phyloP scores from a whole-genome alignment of 768 basidiomycete species.

The Lentinus tigrinus region DNA sequence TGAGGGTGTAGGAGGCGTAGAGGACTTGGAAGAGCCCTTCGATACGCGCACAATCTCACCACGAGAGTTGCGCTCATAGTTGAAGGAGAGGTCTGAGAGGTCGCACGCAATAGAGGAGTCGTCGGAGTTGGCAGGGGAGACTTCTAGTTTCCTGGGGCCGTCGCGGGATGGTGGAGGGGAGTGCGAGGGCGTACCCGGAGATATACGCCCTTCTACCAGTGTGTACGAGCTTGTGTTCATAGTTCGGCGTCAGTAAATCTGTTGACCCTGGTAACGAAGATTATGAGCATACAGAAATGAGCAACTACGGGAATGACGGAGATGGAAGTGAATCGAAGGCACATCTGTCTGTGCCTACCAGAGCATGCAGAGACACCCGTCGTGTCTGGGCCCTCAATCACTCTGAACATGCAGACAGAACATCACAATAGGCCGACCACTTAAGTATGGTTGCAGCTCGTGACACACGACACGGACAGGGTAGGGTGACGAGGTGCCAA shows the following conservation, averaged over 20 bases:
- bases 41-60: slow-evolving; percentile 58
- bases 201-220: slow-evolving; percentile 8
- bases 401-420: too few relatives aligned
- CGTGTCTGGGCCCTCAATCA: too few relatives aligned
- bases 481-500: too few relatives aligned
- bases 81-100: slow-evolving; percentile 65
- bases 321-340: too few relatives aligned
- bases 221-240: slow-evolving; percentile 4
- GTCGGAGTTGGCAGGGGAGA: slow-evolving; percentile 42
- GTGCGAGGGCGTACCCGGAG: slow-evolving; percentile 15
- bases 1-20: slow-evolving; percentile 43
- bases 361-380: too few relatives aligned
- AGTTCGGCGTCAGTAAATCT: neutral
- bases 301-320: neutral
- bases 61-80: slow-evolving; percentile 55
- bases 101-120: slow-evolving; percentile 42
- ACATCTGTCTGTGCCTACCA: too few relatives aligned
- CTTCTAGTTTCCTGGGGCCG: slow-evolving; percentile 1
- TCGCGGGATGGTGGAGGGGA: slow-evolving; percentile 13
- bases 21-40: slow-evolving; percentile 49
- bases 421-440: too few relatives aligned
- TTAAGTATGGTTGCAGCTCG: too few relatives aligned
- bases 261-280: neutral
- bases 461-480: too few relatives aligned
- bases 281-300: neutral